Conservation (phyloP, 768 basidiomycete genomes). For the Termitomyces eurrhizus region DNA sequence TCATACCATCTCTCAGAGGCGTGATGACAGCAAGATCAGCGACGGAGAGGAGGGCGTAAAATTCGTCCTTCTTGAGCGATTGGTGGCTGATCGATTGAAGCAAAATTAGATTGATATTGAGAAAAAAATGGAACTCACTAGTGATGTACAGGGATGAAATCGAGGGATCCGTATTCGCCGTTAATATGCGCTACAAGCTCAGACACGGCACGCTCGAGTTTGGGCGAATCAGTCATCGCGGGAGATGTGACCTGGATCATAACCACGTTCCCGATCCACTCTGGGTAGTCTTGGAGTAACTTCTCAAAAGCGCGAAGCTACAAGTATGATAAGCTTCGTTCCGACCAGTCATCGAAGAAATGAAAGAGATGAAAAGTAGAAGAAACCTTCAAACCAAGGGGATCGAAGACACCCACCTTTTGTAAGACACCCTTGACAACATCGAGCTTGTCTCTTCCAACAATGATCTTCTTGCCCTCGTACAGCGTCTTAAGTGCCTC, state of each 20-base stretch:
- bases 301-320: slow-evolving; percentile 95
- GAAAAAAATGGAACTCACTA: slow-evolving; percentile 59
- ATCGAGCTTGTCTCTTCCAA: slow-evolving; percentile 95
- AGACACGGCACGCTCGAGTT: slow-evolving; percentile 89
- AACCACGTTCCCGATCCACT: slow-evolving; percentile 91
- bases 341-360: background rate
- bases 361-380: background rate
- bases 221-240: slow-evolving; percentile 86
- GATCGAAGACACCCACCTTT: slow-evolving; percentile 49
- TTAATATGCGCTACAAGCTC: slow-evolving; percentile 95
- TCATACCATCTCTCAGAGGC: slow-evolving; percentile 96
- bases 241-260: slow-evolving; percentile 94
- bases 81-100: slow-evolving; percentile 65
- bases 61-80: slow-evolving; percentile 95
- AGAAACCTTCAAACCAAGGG: background rate
- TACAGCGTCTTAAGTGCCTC: slow-evolving; percentile 81
- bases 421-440: slow-evolving; percentile 98
- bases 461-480: slow-evolving; percentile 97
- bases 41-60: slow-evolving; percentile 89
- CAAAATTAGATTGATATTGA: background rate
- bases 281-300: slow-evolving; percentile 87
- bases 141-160: slow-evolving; percentile 97
- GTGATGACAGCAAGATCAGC: slow-evolving; percentile 96
- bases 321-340: background rate
- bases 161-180: slow-evolving; percentile 89